Conservation (phyloP, 1,284 basidiomycete species). For the Boletus smithii region DNA sequence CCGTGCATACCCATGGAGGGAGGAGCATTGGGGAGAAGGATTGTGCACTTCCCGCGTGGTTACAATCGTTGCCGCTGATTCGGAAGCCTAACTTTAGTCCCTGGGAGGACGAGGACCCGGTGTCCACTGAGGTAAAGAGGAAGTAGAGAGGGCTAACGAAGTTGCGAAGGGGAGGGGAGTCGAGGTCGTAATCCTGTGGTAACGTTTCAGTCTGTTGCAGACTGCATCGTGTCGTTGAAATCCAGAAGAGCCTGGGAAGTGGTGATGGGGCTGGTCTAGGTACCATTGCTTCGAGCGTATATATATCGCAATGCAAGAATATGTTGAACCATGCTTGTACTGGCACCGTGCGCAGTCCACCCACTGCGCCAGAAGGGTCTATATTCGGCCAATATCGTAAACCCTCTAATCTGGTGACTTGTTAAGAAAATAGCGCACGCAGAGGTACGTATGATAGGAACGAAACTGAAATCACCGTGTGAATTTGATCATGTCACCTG, state of each 20-base stretch:
- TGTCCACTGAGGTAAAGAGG: constrained; percentile 21
- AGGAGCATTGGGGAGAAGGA: constrained; percentile 31
- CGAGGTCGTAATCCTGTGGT: constrained; percentile 13
- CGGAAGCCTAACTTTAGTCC: constrained; percentile 62
- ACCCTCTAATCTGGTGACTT: no score
- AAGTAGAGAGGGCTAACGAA: constrained; percentile 15
- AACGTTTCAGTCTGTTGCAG: constrained; percentile 12
- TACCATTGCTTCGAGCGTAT: constrained; percentile 25
- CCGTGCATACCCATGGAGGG: constrained; percentile 44
- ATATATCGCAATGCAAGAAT: constrained; percentile 34
- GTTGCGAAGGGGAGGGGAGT: neutral
- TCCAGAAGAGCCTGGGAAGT: constrained; percentile 16
- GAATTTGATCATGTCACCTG: no score
- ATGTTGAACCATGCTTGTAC: constrained; percentile 24
- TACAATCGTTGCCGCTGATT: constrained; percentile 50
- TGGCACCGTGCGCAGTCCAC: neutral
- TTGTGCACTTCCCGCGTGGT: constrained; percentile 47
- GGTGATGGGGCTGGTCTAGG: constrained; percentile 23
- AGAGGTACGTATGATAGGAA: no score
- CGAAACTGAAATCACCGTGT: no score
- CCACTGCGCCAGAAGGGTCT: neutral
- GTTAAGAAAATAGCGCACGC: no score
- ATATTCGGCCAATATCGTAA: no score
- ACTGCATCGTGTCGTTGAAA: constrained; percentile 17
- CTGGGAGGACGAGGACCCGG: constrained; percentile 59